Base-by-base conservation (phyloP, 768 basidiomycete genomes). In the Panaeolus cyanescens region DNA sequence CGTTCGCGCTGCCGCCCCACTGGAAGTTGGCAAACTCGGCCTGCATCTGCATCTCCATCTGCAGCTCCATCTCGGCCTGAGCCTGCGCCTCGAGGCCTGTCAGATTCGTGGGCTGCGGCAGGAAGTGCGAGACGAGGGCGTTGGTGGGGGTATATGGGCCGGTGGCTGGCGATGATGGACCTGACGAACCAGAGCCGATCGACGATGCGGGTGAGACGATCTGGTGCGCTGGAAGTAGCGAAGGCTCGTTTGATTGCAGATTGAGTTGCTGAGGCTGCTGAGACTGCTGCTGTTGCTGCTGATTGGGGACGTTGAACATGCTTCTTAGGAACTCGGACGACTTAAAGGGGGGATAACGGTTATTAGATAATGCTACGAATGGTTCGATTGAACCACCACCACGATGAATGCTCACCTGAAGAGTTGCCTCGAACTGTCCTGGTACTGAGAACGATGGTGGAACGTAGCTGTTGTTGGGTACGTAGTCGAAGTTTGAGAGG, bases 401-500 rank as follows among this genome's bases (percentile, higher is more conserved):
- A 56, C 40, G 22, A 54, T 57, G 36, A 60, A 19, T n/a, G 70
- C 75, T 62, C 63, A 81, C 79, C 72, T 80, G 75, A 60, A 79
- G 67, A 73, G 75, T 78, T 55, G 85, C 81, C 70, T 85, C 78
- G 66, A 80, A 81, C 59, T 75, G 69, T 40, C 71, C 70, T 19
- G 65, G 73, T 61, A 77, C 76, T n/a, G 73, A 67, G 65, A 76
- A 80, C 30, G 76, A 67, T 22, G 76, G 76, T 31, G 79, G 72
- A 63, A 79, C 70, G 58, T 80, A 79, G 50, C 72, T 71, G 60
- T 78, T 79, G 66, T 74, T 74, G 32, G 85, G 82, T 32, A 83
- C 68, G 72, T 81, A 89, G 71, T 88, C 86, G 74, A 85, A 89
- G 33, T 75, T 77, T 55, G 81, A 75, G 69, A 70, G 70, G 64